Base-by-base conservation (phyloP, 148 eudicot species). In the Silene uniflora region DNA sequence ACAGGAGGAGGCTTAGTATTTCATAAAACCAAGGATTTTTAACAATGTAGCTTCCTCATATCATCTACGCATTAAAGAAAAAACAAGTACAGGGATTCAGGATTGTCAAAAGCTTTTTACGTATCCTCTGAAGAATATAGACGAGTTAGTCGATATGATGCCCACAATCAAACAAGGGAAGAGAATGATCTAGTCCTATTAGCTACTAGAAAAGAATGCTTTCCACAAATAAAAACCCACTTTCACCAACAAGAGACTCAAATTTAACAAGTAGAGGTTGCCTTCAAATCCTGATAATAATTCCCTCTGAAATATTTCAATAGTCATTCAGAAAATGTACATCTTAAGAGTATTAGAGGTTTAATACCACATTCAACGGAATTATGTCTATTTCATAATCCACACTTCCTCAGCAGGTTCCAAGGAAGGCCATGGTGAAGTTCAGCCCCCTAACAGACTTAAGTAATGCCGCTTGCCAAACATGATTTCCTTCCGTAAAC, bases 391-490 rank as follows among this genome's bases (percentile, higher is more conserved):
- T 3, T 27, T 64, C 5, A 25, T 14, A 64, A n/a, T 17, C 49
- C 49, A 67, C 52, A 67, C 71, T 67, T 65, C n/a, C 23, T 39
- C 46, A 67, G 52, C 49, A 35, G 25, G 46, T 67, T n/a, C 22
- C 5, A 16, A 65, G 69, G n/a, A 17, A 29, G 11, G 69, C 12
- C 44, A 65, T 27, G 19, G n/a, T 65, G 42, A n/a, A n/a, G n/a
- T n/a, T n/a, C n/a, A 13, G n/a, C 44, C 68, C n/a, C 42, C 16
- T 16, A 27, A 65, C 19, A 65, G 68, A 27, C 7, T 29, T 1
- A 16, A 18, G 25, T 66, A 73, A 59, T n/a, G 75, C 64, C 68
- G 32, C 29, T 18, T n/a, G 11, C 47, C 54, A 67, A 62, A 62
- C 19, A 61, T 21, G 13, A 73, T 1, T 16, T 22, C 10, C 18